Evolutionary conservation across 2,329 filamentous ascomycete species (phyloP).

Genomic region (Pseudonectria buxi): DNA sequence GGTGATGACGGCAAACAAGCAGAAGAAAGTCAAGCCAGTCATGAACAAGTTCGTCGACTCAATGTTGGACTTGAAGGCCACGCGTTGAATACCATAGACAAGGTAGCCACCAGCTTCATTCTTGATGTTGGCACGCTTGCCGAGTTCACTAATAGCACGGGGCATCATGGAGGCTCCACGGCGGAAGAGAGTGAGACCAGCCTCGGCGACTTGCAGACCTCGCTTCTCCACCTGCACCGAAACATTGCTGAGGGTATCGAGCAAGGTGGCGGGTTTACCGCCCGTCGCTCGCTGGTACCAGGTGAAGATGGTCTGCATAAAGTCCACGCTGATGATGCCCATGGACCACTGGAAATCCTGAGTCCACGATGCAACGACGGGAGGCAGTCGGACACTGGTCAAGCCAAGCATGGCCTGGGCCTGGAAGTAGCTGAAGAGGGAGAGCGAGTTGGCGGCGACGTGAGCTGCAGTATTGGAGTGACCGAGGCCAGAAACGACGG

Average conservation of each 20-base stretch:
- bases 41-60: conserved; percentile 91
- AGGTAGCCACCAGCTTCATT: conserved; percentile 49
- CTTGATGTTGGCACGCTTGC: conserved; percentile 49
- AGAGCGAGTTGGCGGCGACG: conserved; percentile 86
- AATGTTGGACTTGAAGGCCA: conserved; percentile 77
- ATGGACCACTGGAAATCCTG: conserved; percentile 98
- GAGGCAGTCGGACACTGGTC: conserved; percentile 72
- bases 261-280: conserved; percentile 70
- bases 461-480: conserved; percentile 93
- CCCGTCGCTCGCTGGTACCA: conserved; percentile 96
- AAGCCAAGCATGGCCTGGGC: conserved; percentile 87
- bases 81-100: conserved; percentile 79
- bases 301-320: conserved; percentile 81
- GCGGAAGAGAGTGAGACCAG: conserved; percentile 41
- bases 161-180: conserved; percentile 49
- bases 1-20: conserved; percentile 72
- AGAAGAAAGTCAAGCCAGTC: conserved; percentile 84
- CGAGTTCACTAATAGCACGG: conserved; percentile 33
- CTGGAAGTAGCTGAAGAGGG: conserved; percentile 94
- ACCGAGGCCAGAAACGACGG: conserved; percentile 80
- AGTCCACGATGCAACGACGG: conserved; percentile 86
- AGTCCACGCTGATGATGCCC: conserved; percentile 84
- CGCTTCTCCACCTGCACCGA: conserved; percentile 80
- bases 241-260: conserved; percentile 65
- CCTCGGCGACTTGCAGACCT: conserved; percentile 32